These are phyloP conservation scores for Pseudogymnoascus sp. DNA, from an alignment of 2,329 filamentous ascomycete species.

Conservation along the genomic window DNA sequence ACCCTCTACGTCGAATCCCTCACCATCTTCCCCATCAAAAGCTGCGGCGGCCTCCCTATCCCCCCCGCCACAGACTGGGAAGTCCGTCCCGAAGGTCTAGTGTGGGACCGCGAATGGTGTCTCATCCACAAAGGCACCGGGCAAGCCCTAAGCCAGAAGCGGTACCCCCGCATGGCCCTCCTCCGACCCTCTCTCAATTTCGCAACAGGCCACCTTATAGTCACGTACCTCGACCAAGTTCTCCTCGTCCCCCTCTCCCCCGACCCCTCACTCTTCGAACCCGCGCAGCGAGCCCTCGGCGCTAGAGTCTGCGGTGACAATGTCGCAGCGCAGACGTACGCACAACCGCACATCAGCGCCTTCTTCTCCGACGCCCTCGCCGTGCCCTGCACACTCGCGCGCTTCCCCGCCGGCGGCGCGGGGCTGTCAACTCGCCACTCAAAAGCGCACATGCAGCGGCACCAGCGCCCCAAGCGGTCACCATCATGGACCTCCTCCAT, in stretches of 20 bases:
- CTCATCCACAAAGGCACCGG: conserved; percentile 80
- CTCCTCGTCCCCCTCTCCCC: conserved; percentile 57
- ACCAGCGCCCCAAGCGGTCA: conserved; percentile 34
- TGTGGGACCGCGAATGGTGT: conserved; percentile 97
- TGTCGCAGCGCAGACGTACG: conserved; percentile 64
- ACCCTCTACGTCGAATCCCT: conserved; percentile 53
- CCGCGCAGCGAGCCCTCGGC: conserved; percentile 32
- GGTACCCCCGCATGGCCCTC: conserved; percentile 79
- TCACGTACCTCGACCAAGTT: conserved; percentile 44
- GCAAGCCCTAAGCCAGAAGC: conserved; percentile 79
- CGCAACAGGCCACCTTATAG: conserved; percentile 52
- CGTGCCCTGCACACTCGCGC: conserved; percentile 73
- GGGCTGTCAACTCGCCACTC: conserved; percentile 56
- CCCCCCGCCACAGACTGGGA: conserved; percentile 61
- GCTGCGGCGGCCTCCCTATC: conserved; percentile 72
- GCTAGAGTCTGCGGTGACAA: conserved; percentile 79
- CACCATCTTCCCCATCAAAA: conserved; percentile 87
- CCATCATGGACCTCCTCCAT: conserved; percentile 41
- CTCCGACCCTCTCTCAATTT: conserved; percentile 70
- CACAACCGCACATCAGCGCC: conserved; percentile 51
- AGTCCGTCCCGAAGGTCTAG: conserved; percentile 71
- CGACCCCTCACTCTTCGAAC: conserved; percentile 50
- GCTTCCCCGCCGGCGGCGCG: conserved; percentile 64
- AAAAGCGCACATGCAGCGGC: conserved; percentile 60
- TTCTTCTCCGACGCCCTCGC: conserved; percentile 74